Conservation (phyloP, 208 protist genomes). For the Blastocrithidia nonstop region DNA sequence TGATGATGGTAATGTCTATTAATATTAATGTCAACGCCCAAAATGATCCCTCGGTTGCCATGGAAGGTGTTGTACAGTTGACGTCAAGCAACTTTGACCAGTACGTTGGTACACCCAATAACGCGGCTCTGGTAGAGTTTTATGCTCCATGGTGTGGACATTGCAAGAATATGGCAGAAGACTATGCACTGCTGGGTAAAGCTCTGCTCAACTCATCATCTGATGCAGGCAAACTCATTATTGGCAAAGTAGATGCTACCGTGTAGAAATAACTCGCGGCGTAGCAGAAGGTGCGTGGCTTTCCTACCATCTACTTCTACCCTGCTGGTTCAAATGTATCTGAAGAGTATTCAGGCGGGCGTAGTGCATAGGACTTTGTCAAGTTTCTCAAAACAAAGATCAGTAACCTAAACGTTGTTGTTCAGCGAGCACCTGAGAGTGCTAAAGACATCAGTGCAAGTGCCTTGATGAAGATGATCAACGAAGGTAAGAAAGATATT, state of each 20-base stretch:
- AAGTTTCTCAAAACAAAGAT: constrained; percentile 21
- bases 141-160: constrained; percentile 85
- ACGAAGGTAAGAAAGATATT: background rate
- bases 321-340: constrained; percentile 14
- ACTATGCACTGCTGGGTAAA: constrained; percentile 14
- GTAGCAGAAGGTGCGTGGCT: constrained; percentile 23
- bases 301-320: constrained; percentile 67
- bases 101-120: constrained; percentile 23
- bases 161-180: constrained; percentile 44
- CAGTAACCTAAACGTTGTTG: constrained; percentile 6
- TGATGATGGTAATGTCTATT: background rate
- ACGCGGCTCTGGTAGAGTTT: constrained; percentile 57
- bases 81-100: constrained; percentile 32
- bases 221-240: constrained; percentile 9
- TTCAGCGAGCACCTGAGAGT: too few species aligned
- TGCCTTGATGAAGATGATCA: background rate
- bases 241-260: constrained; percentile 59
- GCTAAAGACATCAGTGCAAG: constrained; percentile 20
- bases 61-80: constrained; percentile 25
- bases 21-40: background rate
- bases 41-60: constrained; percentile 10
- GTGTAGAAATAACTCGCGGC: constrained; percentile 17
- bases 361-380: constrained; percentile 17
- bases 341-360: constrained; percentile 16
- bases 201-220: constrained; percentile 8